Base-by-base conservation (phyloP, 768 basidiomycete species). In the Tricholoma saponaceum region DNA sequence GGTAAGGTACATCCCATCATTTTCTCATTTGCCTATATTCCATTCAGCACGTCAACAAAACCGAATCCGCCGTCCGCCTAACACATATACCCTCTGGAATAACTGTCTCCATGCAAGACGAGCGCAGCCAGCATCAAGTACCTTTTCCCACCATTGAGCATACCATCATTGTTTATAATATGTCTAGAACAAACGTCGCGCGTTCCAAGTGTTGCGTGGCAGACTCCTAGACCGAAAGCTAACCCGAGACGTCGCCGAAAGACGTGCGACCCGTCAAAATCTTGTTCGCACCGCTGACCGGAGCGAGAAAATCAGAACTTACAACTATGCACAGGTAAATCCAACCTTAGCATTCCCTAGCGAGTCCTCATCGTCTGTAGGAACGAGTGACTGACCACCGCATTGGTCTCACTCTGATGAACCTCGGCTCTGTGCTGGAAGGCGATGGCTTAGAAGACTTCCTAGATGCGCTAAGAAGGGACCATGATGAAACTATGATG, bases 71-170 rank as follows among this genome's bases (percentile, higher is more conserved):
- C 2, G 95, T 99, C 20, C 87, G 97, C 1, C 72, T 98, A 46
- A 96, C 94, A 0, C 97, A 99, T 65, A 74, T 90, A 13, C 96
- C 97, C 1, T 90, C 93, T 3, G 95, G 96, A 0, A 87, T 98
- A 55, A 90, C 89, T 1, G 96, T 98, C 8, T 95, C 94, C 7
- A 98, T 98, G 92, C 97, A 99, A 74, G 95, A 99, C 66, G 94
- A 95, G 63, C 83, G 97, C 5, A 92, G 89, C 68, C 97, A 99
- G 66, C 96, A 98, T 70, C 89, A 92, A 77, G 93, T 93, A 57
- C 22, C 25, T 44, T 23, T 41, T 25, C 53, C 54, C 32, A 16
- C 4, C 22, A 22, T 44, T 18, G 32, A 39, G 26, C 32, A 13
- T 37, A 55, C n/a, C 16, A 28, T n/a, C 28, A 23, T 54, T 60